Conservation (phyloP, 805 yeast genomes). For the Blastobotrys chiropterorum region DNA sequence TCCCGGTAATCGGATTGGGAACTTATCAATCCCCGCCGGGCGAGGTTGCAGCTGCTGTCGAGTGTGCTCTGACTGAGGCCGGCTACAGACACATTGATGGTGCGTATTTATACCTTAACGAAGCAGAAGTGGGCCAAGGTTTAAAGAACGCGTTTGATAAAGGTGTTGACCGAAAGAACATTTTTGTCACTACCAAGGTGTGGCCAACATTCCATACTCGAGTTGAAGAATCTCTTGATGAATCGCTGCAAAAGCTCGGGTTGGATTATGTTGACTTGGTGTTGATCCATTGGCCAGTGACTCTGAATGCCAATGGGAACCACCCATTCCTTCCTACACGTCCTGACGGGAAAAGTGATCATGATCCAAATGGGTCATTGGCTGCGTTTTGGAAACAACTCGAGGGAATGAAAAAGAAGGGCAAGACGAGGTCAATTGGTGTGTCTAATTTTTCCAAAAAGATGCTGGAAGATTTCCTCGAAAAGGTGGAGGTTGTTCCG, state of each 20-base stretch:
- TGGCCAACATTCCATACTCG: conserved; percentile 38
- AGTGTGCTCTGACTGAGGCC: conserved; percentile 37
- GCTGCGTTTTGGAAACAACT: conserved; percentile 58
- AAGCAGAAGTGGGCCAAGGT: conserved; percentile 49
- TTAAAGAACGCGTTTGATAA: conserved; percentile 39
- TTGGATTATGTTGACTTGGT: conserved; percentile 59
- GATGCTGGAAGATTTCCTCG: conserved; percentile 55
- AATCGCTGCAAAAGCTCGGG: conserved; percentile 45
- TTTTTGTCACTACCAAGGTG: conserved; percentile 59
- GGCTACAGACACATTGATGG: conserved; percentile 63
- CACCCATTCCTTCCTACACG: conserved; percentile 22
- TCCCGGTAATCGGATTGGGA: conserved; percentile 50
- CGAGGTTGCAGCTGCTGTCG: conserved; percentile 30
- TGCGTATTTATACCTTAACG: conserved; percentile 53
- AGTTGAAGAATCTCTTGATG: conserved; percentile 42
- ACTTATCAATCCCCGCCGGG: conserved; percentile 37
- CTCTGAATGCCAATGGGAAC: conserved; percentile 24
- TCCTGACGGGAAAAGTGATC: conserved; percentile 36
- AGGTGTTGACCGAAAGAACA: conserved; percentile 42
- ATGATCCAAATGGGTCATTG: conserved; percentile 21
- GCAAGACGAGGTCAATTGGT: conserved; percentile 59
- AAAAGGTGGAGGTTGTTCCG: conserved; percentile 42
- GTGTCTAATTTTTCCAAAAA: conserved; percentile 63
- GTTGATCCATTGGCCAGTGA: conserved; percentile 61
- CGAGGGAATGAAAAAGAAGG: conserved; percentile 46